These are phyloP conservation scores for Baudoinia panamericana DNA, from an alignment of 495 filamentous ascomycete genomes.

Conservation along the genomic window DNA sequence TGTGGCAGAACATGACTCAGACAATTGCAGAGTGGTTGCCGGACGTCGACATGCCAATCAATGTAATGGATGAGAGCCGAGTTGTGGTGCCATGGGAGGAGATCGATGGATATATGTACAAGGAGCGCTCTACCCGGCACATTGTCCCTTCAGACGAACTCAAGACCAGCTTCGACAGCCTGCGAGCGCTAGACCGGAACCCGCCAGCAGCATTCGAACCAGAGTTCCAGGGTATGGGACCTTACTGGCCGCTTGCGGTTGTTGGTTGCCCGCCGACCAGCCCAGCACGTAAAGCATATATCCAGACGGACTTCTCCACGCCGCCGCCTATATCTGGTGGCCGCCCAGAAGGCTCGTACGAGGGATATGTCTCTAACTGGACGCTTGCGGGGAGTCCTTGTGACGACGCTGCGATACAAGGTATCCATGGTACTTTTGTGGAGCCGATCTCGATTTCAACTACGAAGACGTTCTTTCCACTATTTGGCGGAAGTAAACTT, in stretches of 20 bases:
- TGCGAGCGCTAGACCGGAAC: slow-evolving; percentile 11
- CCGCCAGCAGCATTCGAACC: slow-evolving; percentile 11
- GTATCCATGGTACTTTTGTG: slow-evolving; percentile 59
- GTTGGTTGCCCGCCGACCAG: slow-evolving; percentile 25
- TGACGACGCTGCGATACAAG: slow-evolving; percentile 25
- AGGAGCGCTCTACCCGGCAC: slow-evolving; percentile 13
- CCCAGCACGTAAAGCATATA: slow-evolving; percentile 20
- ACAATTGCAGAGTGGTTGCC: slow-evolving; percentile 22
- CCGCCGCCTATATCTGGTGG: slow-evolving; percentile 13
- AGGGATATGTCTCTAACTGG: slow-evolving; percentile 31
- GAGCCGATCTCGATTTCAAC: slow-evolving; percentile 46
- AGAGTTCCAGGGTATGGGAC: slow-evolving; percentile 18
- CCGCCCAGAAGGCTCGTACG: slow-evolving; percentile 17
- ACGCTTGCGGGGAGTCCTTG: slow-evolving; percentile 25
- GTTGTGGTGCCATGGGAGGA: slow-evolving; percentile 28
- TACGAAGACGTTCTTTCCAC: slow-evolving; percentile 46
- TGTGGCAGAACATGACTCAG: slow-evolving; percentile 23
- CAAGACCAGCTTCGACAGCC: slow-evolving; percentile 7
- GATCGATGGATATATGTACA: slow-evolving; percentile 24
- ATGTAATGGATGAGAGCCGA: slow-evolving; percentile 26
- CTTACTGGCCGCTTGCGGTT: slow-evolving; percentile 26
- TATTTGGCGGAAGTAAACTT: slow-evolving; percentile 68
- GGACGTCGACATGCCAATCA: slow-evolving; percentile 30
- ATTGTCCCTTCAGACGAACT: slow-evolving; percentile 7
- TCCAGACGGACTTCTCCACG: slow-evolving; percentile 22